A percentile compares a stretch with the other conserved stretches of the same genome.
Evolutionary conservation across 345 rosid genomes (phyloP).

Genomic region (Hevea brasiliensis): DNA sequence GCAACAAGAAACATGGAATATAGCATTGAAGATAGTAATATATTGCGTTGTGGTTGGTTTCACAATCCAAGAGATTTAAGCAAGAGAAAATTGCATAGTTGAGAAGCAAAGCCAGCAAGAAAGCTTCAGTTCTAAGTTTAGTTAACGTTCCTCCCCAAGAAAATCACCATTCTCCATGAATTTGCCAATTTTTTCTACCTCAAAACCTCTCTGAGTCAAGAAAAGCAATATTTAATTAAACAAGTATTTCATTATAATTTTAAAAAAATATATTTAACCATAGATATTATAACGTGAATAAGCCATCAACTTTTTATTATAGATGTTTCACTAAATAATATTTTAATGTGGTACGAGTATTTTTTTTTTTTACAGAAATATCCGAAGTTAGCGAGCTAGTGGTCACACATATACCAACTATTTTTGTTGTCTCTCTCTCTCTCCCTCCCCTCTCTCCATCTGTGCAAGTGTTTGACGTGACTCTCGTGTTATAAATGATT

Average conservation of each 20-base stretch:
- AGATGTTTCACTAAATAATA: too few species aligned
- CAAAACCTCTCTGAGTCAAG: too few species aligned
- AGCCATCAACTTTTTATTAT: too few species aligned
- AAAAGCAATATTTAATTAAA: too few species aligned
- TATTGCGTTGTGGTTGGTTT: too few species aligned
- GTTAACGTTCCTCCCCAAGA: not conserved
- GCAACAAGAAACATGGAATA: too few species aligned
- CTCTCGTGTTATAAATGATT: not conserved
- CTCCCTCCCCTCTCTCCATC: not conserved
- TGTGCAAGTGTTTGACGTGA: not conserved
- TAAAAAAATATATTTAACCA: too few species aligned
- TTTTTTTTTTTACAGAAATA: conserved; percentile 8
- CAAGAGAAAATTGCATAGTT: not conserved
- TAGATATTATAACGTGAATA: too few species aligned
- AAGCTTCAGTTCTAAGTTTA: conserved; percentile 10
- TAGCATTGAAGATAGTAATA: too few species aligned
- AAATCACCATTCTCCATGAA: not conserved
- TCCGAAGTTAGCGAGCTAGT: conserved; percentile 8
- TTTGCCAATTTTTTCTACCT: too few species aligned
- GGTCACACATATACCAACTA: conserved; percentile 20
- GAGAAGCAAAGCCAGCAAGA: conserved; percentile 1
- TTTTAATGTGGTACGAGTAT: too few species aligned
- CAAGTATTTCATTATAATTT: too few species aligned
- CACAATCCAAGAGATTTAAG: not conserved
- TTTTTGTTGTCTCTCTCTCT: not conserved